Evolutionary conservation across 768 basidiomycete genomes (phyloP), one percentile per base, ranked within the genome.

Genomic region (Dacryopinax spathularia): DNA sequence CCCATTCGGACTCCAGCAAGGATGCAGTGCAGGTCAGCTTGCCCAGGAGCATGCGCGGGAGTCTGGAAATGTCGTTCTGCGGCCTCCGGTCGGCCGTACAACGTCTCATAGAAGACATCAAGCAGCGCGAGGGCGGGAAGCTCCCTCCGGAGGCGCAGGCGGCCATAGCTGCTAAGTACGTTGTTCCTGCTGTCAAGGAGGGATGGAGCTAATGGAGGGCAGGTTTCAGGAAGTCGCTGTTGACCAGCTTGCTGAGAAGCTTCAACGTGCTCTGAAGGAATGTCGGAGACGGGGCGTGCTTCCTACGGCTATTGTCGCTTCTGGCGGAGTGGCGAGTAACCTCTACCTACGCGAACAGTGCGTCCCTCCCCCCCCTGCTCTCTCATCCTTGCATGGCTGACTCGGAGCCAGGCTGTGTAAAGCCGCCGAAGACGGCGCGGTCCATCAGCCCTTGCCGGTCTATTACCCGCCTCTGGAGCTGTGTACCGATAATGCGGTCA

Each of bases 401-500:
- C 60, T 18, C 9, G n/a, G 34, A 18, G 29, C 25, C 35, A 73
- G 70, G 34, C 61, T 77, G 1, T 60, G 68, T 13, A 7, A 43
- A 1, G 69, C 20, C 65, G 71, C 37, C 29, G 56, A 12, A 61
- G 64, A 56, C 29, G 48, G 3, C 9, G 48, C 25, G 22, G 5
- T 5, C 3, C 25, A 29, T 62, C 39, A 68, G 68, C 73, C 73
- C 22, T 59, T 85, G 62, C 70, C 73, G 0, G 73, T 88, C 6
- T 72, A 83, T 33, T 92, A 87, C 69, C 92, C 92, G n/a, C 90
- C 91, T 0, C 77, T 81, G 0, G 72, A 77, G 12, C 76, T 94
- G 1, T 97, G 93, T 70, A 95, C 91, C 70, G 95, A 97, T 69
- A 98, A 97, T 72, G 95, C 95, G 0, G 94, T 83, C 9, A 98